Evolutionary conservation across 805 yeast genomes (phyloP).

Genomic region (Metschnikowia orientalis): DNA sequence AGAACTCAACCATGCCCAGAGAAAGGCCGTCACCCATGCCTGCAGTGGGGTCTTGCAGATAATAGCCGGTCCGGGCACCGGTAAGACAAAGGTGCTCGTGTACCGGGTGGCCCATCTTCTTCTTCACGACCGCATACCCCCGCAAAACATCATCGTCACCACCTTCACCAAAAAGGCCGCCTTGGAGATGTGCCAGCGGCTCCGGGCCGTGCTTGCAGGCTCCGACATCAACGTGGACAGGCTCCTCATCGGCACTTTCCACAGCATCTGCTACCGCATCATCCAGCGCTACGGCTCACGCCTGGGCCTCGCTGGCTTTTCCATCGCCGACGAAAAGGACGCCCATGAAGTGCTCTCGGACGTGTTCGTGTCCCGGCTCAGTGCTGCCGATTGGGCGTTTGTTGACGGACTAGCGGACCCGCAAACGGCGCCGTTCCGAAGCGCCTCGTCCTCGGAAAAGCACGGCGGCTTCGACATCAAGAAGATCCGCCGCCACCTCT

Average conservation of each 20-base stretch:
- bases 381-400: slow-evolving; percentile 17
- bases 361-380: slow-evolving; percentile 28
- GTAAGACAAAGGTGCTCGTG: slow-evolving; percentile 79
- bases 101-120: slow-evolving; percentile 73
- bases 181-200: slow-evolving; percentile 69
- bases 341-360: slow-evolving; percentile 42
- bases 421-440: slow-evolving; percentile 13
- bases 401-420: slow-evolving; percentile 15
- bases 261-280: slow-evolving; percentile 67
- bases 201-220: slow-evolving; percentile 33
- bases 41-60: slow-evolving; percentile 41
- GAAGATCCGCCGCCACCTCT: slow-evolving; percentile 42
- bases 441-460: slow-evolving; percentile 15
- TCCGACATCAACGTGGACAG: slow-evolving; percentile 36
- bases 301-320: slow-evolving; percentile 43
- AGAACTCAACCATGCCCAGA: slow-evolving; percentile 43
- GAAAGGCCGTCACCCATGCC: slow-evolving; percentile 36
- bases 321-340: slow-evolving; percentile 67
- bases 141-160: slow-evolving; percentile 70
- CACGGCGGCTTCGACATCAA: slow-evolving; percentile 37
- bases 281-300: slow-evolving; percentile 51
- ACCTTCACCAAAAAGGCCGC: slow-evolving; percentile 95
- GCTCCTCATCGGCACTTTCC: slow-evolving; percentile 83
- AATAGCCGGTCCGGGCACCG: slow-evolving; percentile 61
- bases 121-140: slow-evolving; percentile 45